Conservation (phyloP, 768 basidiomycete species). For the Rhodotorula diobovata region DNA sequence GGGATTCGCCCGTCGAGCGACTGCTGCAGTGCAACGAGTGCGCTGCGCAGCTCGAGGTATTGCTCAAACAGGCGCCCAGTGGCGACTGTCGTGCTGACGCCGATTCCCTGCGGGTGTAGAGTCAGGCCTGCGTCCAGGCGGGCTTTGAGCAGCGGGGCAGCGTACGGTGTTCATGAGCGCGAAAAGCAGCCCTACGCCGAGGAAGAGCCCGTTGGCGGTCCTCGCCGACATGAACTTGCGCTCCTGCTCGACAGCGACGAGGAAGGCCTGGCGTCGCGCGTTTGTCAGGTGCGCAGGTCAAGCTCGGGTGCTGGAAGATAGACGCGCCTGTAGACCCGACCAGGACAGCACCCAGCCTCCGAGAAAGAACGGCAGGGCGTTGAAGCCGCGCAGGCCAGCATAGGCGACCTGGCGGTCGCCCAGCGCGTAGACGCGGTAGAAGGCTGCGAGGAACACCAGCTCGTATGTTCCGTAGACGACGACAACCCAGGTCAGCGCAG, state of each 20-base stretch:
- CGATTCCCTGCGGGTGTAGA: not conserved
- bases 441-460: no score
- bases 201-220: not conserved
- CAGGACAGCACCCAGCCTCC: no score
- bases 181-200: not conserved
- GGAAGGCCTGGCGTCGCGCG: not conserved
- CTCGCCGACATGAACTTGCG: not conserved
- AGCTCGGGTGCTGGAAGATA: no score
- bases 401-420: no score
- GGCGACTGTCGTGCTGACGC: not conserved
- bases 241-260: not conserved
- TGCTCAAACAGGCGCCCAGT: not conserved
- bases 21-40: not conserved
- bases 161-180: not conserved
- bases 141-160: no score
- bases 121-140: not conserved
- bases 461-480: no score
- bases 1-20: not conserved
- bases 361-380: no score
- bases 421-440: no score
- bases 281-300: no score
- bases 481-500: no score
- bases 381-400: no score
- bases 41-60: not conserved
- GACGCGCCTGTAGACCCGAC: no score